Percentiles rank a stretch among this genome's conserved stretches.
Conservation (phyloP, 345 rosid species). For the Pistacia integerrima region DNA sequence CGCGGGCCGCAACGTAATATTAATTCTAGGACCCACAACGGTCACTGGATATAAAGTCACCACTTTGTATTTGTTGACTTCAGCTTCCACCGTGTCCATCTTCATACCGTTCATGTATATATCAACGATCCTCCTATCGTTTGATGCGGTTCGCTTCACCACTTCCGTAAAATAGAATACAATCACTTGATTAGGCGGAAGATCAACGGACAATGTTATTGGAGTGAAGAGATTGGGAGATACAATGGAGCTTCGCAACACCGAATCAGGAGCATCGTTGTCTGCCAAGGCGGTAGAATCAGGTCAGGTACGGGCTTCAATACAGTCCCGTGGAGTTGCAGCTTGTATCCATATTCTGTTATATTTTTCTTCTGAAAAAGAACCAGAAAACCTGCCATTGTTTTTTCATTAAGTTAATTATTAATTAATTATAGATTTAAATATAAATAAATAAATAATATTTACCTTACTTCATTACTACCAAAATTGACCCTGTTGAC, state of each 20-base stretch:
- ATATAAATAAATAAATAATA: too few relatives aligned
- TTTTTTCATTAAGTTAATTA: too few relatives aligned
- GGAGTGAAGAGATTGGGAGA: too few relatives aligned
- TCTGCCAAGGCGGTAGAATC: too few relatives aligned
- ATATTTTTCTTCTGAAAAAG: slow-evolving; percentile 5
- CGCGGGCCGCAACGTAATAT: neutral
- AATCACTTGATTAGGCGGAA: neutral
- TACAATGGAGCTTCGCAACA: too few relatives aligned
- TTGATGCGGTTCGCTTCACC: neutral
- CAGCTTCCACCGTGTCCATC: neutral
- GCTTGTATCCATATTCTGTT: slow-evolving; percentile 26
- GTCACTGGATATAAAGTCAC: neutral
- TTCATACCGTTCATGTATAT: slow-evolving; percentile 14
- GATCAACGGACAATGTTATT: slow-evolving; percentile 3
- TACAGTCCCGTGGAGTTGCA: slow-evolving; percentile 10
- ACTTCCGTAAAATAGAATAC: slow-evolving; percentile 24
- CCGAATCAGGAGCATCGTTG: too few relatives aligned
- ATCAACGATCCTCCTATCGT: slow-evolving; percentile 17
- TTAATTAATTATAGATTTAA: too few relatives aligned
- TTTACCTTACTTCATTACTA: slow-evolving; percentile 17
- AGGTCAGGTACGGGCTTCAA: too few relatives aligned
- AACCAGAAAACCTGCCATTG: slow-evolving; percentile 4
- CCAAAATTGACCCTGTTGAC: slow-evolving; percentile 21
- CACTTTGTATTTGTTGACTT: neutral
- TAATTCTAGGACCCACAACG: neutral